phyloP scores from a whole-genome alignment of 352 stramenopile genomes.

The Albugo laibachii region DNA sequence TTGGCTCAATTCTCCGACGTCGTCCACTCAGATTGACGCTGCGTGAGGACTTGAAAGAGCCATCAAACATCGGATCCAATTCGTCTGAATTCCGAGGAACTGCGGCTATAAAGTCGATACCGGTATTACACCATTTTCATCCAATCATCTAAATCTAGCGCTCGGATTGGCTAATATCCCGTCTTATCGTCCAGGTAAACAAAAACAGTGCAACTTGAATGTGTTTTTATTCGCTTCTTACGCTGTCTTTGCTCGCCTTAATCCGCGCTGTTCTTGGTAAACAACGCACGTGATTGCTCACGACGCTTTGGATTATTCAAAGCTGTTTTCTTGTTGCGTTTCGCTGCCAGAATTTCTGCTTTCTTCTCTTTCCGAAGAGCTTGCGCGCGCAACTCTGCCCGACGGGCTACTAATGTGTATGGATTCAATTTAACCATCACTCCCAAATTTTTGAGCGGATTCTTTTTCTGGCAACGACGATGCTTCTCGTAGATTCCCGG shows the following conservation, averaged over 20 bases:
- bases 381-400: slow-evolving; percentile 75
- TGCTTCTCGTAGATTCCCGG: slow-evolving; percentile 83
- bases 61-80: slow-evolving; percentile 33
- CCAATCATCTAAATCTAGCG: no score
- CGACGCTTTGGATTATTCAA: slow-evolving; percentile 50
- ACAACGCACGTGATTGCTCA: slow-evolving; percentile 52
- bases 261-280: slow-evolving; percentile 63
- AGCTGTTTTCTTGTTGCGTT: slow-evolving; percentile 77
- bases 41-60: slow-evolving; percentile 39
- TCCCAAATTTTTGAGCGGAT: slow-evolving; percentile 91
- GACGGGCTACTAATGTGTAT: slow-evolving; percentile 86
- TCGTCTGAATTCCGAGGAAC: no score
- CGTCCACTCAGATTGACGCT: slow-evolving; percentile 53
- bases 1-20: slow-evolving; percentile 8
- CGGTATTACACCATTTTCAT: no score
- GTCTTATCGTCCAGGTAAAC: no score
- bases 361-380: slow-evolving; percentile 81
- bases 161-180: no score
- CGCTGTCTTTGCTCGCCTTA: slow-evolving; percentile 13
- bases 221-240: no score
- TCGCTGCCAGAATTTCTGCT: slow-evolving; percentile 20
- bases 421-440: slow-evolving; percentile 94
- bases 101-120: no score
- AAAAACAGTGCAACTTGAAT: no score
- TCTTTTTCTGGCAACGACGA: slow-evolving; percentile 91